Base-by-base conservation (phyloP, 1,139 yeast genomes). In the Pichia sp. region DNA sequence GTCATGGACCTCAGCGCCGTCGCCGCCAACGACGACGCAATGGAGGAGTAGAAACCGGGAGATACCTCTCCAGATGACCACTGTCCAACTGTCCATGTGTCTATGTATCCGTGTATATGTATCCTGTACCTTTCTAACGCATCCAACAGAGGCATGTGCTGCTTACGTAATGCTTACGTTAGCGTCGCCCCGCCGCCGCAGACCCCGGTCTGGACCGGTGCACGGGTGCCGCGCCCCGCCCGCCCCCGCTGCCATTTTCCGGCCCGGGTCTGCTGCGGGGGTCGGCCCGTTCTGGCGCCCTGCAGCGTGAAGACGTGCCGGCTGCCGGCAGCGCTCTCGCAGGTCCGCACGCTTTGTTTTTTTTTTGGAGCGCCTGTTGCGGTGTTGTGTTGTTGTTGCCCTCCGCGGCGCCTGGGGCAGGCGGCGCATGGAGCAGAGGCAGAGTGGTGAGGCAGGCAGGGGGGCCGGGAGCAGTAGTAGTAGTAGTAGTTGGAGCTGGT, bases 31-130 rank as follows among this genome's bases (percentile, higher is more conserved):
- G 31, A 13, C 10, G 23, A n/a, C 3, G 23, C 19, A 29, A 44
- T 46, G 38, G 47, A 46, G 43, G 49, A 50, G 26, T 44, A 43
- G 41, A 38, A 23, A 23, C 26, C 26, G 26, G 26, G 26, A 23
- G 26, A 23, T 23, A 23, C 26, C 26, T 23, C 26, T 23, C 26
- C 26, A 23, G 26, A 23, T 23, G 26, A 3, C 26, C 26, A 23
- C 26, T 23, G 26, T 23, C 26, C 26, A 23, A 23, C 26, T 23
- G 26, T 23, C 26, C 26, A 23, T 23, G 26, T 23, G 26, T 23
- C 26, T 23, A 23, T 23, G 26, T 23, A 23, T 23, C 26, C 26
- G 26, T 23, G 26, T 23, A 23, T 23, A 23, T 23, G 26, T 23
- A 23, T 23, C 26, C 26, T 23, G 26, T 23, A 23, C 26, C 26